These are phyloP conservation scores for Trametes sanguinea DNA, from an alignment of 768 basidiomycete species.

Conservation along the genomic window DNA sequence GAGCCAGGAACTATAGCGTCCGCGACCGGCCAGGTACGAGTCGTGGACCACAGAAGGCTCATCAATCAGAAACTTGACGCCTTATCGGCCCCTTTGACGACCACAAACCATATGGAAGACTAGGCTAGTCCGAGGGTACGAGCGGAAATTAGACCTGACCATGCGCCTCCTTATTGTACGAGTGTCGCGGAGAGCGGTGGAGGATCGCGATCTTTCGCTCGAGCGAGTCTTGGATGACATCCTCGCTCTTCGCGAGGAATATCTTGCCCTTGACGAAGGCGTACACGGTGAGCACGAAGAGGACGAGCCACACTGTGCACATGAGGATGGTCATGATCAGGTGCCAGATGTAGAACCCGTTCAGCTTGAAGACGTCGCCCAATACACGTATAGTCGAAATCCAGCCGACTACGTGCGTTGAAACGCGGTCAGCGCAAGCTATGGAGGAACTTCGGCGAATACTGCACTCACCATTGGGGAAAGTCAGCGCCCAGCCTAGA, in stretches of 20 bases:
- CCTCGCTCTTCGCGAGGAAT: constrained; percentile 43
- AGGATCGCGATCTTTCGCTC: constrained; percentile 9
- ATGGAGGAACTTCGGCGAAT: not conserved
- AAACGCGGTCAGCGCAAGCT: not conserved
- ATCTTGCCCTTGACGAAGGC: constrained; percentile 48
- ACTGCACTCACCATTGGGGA: constrained; percentile 41
- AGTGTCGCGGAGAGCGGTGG: not conserved
- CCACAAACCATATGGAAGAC: constrained; percentile 3
- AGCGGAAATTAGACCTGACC: constrained; percentile 12
- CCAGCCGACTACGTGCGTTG: constrained; percentile 39
- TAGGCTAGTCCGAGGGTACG: not conserved
- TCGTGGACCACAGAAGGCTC: not conserved
- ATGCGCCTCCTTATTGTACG: constrained; percentile 20
- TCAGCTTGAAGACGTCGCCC: constrained; percentile 44
- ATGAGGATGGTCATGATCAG: constrained; percentile 43
- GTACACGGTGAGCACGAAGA: constrained; percentile 43
- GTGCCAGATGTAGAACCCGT: constrained; percentile 43
- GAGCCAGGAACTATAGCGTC: not conserved
- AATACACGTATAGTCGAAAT: constrained; percentile 44
- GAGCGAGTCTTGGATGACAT: constrained; percentile 42
- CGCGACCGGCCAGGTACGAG: not conserved
- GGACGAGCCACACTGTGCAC: constrained; percentile 42
- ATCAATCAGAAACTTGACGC: not conserved
- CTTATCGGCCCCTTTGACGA: not conserved
- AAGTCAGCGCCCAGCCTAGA: constrained; percentile 48